phyloP scores from a whole-genome alignment of 306 rosid genomes.

The Acmispon strigosus region DNA sequence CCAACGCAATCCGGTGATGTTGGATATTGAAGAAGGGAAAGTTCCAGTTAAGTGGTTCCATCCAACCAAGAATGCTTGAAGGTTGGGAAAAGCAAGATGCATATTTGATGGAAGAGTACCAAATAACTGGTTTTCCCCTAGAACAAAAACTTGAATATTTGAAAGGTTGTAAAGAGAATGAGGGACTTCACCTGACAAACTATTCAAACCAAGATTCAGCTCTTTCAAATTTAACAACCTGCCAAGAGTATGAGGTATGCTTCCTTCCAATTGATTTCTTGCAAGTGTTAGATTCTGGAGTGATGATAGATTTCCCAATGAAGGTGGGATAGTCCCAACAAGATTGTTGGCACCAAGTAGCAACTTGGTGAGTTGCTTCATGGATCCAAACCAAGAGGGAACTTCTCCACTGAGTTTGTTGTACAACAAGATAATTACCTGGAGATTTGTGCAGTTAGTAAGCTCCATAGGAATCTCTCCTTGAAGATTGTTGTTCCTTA shows the following conservation, averaged over 20 bases:
- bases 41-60: not conserved
- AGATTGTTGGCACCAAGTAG: not conserved
- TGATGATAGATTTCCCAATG: conserved; percentile 25
- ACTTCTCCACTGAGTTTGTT: conserved; percentile 13
- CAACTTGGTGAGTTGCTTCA: not conserved
- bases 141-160: not conserved
- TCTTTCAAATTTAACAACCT: not conserved
- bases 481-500: not conserved
- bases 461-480: conserved; percentile 10
- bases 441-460: conserved; percentile 6
- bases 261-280: conserved; percentile 9
- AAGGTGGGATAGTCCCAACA: conserved; percentile 15
- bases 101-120: conserved; percentile 11
- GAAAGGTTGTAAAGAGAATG: conserved; percentile 29
- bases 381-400: conserved; percentile 17
- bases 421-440: not conserved
- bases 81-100: conserved; percentile 14
- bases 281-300: not conserved
- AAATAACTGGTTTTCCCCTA: not conserved
- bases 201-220: not conserved
- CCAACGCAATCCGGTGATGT: not conserved
- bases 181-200: not conserved
- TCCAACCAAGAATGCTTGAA: not conserved
- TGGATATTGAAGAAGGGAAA: conserved; percentile 13
- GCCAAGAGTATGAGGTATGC: conserved; percentile 9